Conservation (phyloP, 495 filamentous ascomycete genomes). For the Parathielavia hyrcaniae region DNA sequence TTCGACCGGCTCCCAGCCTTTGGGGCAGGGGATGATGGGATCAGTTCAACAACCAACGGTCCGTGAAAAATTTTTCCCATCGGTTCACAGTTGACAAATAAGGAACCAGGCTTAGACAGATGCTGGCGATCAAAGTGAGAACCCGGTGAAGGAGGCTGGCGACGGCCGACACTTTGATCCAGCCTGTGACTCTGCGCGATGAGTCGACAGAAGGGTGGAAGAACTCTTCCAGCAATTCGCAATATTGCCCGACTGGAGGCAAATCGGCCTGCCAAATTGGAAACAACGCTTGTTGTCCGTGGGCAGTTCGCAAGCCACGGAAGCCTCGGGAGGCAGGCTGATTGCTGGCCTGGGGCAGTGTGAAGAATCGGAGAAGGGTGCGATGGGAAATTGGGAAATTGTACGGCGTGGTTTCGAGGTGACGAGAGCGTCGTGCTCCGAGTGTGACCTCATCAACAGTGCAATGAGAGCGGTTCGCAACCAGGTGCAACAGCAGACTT, state of each 20-base stretch:
- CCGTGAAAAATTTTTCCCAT: constrained; percentile 32
- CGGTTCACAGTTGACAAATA: constrained; percentile 7
- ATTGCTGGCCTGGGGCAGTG: background rate
- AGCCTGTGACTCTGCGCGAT: background rate
- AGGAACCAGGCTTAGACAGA: constrained; percentile 4
- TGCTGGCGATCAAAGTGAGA: constrained; percentile 5
- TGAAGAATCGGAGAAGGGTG: background rate
- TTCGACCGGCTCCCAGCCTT: constrained; percentile 21
- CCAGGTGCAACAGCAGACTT: background rate
- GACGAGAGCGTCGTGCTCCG: too few species aligned
- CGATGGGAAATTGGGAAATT: too few species aligned
- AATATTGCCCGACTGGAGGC: too few species aligned
- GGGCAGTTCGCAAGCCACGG: background rate
- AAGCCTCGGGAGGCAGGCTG: constrained; percentile 4
- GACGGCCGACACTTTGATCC: background rate
- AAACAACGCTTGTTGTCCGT: too few species aligned
- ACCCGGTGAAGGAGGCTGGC: constrained; percentile 5
- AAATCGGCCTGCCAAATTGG: too few species aligned
- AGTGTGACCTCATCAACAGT: background rate
- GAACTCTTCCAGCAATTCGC: background rate
- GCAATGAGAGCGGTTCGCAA: background rate
- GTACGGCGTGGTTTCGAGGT: background rate
- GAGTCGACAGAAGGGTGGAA: background rate
- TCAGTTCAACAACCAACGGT: constrained; percentile 27
- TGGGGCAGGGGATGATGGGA: constrained; percentile 24